Evolutionary conservation across 2,329 filamentous ascomycete genomes (phyloP).

Genomic region (Aspergillus fumigatiaffinis): DNA sequence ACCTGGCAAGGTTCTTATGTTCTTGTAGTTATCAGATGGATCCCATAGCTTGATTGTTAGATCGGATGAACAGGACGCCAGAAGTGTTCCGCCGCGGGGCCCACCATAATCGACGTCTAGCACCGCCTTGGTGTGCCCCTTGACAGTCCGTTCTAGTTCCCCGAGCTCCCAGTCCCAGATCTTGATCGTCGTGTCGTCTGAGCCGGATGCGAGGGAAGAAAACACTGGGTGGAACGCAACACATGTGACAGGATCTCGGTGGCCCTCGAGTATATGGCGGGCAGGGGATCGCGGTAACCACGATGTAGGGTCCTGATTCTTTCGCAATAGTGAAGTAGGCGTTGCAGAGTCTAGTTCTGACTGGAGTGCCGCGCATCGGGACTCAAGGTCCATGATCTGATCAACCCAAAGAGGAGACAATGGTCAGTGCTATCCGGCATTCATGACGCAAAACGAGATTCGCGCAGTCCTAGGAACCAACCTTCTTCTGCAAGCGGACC

Average conservation of each 20-base stretch:
- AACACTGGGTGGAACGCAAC: conserved; percentile 92
- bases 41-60: conserved; percentile 95
- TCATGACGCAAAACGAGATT: neutral
- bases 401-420: neutral
- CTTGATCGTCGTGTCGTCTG: conserved; percentile 90
- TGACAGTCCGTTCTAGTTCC: conserved; percentile 83
- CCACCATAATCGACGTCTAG: conserved; percentile 88
- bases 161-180: conserved; percentile 97
- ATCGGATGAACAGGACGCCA: conserved; percentile 82
- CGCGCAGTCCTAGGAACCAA: conserved; percentile 29
- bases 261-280: conserved; percentile 77
- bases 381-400: conserved; percentile 88
- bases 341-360: conserved; percentile 80
- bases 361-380: conserved; percentile 68
- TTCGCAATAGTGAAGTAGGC: conserved; percentile 69
- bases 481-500: conserved; percentile 90
- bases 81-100: conserved; percentile 70
- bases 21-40: conserved; percentile 87
- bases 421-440: conserved; percentile 7
- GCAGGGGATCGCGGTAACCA: conserved; percentile 86
- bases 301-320: conserved; percentile 75
- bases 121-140: conserved; percentile 86
- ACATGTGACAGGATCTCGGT: conserved; percentile 75
- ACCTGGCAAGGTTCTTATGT: conserved; percentile 83
- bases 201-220: conserved; percentile 82